These are phyloP conservation scores for Ophiostoma australiae DNA, from an alignment of 2,329 filamentous ascomycete species.

Conservation along the genomic window DNA sequence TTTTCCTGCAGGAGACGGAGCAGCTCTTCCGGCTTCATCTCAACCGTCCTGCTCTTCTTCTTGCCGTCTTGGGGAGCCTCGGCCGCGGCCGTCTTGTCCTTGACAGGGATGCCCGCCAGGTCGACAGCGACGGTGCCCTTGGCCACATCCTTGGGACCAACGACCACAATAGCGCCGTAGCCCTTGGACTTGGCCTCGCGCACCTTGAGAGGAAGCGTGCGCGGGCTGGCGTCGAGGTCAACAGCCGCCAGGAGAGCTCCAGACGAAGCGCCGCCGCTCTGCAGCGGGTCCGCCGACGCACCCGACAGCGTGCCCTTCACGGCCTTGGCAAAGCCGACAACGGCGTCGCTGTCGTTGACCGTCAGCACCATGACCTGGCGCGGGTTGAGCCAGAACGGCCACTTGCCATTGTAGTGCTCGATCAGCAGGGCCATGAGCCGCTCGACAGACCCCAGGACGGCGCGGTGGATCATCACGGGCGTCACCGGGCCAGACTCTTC, in stretches of 20 bases:
- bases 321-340: conserved; percentile 47
- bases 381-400: conserved; percentile 86
- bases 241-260: conserved; percentile 54
- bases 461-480: conserved; percentile 79
- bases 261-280: conserved; percentile 27
- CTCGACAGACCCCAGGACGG: conserved; percentile 78
- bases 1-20: conserved; percentile 43
- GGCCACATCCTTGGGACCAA: conserved; percentile 63
- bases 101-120: conserved; percentile 29
- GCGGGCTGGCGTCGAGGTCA: conserved; percentile 62
- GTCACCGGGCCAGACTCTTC: conserved; percentile 54
- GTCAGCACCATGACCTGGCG: conserved; percentile 70
- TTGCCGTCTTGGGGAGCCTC: not conserved
- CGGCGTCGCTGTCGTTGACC: conserved; percentile 56
- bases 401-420: conserved; percentile 73
- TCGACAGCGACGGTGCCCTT: conserved; percentile 52
- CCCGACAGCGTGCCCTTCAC: conserved; percentile 50
- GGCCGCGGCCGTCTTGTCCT: not conserved
- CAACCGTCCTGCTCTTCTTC: conserved; percentile 19
- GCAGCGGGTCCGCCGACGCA: not conserved
- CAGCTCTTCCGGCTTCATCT: conserved; percentile 35
- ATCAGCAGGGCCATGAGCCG: conserved; percentile 80
- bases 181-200: conserved; percentile 65
- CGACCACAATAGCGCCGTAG: conserved; percentile 68
- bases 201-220: conserved; percentile 63